A percentile compares a stretch with the other conserved stretches of the same genome.
Evolutionary conservation across 2,329 filamentous ascomycete genomes (phyloP).

Genomic region (Emericellopsis atlantica): DNA sequence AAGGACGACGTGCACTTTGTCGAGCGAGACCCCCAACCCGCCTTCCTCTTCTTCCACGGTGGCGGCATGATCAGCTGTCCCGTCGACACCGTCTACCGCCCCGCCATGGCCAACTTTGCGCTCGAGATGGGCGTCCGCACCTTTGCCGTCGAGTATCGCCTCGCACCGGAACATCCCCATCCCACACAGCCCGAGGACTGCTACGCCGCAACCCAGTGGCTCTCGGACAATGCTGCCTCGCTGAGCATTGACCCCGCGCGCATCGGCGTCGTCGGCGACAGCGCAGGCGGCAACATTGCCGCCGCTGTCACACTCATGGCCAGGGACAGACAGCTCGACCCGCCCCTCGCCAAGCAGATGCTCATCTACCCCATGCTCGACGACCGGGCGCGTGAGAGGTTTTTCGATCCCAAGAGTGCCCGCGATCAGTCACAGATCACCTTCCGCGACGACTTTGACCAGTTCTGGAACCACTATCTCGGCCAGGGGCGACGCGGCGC

Average conservation of each 20-base stretch:
- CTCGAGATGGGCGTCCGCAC: constrained; percentile 16
- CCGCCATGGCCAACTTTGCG: constrained; percentile 12
- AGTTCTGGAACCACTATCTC: background rate
- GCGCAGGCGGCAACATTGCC: constrained; percentile 9
- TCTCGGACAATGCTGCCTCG: constrained; percentile 8
- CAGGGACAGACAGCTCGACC: constrained; percentile 11
- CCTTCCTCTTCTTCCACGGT: constrained; percentile 24
- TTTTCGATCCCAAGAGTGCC: constrained; percentile 8
- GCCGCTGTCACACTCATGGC: constrained; percentile 24
- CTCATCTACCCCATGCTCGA: constrained; percentile 21
- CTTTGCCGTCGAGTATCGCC: constrained; percentile 25
- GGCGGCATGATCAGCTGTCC: constrained; percentile 23
- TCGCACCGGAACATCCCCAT: constrained; percentile 25
- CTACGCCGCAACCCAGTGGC: constrained; percentile 15
- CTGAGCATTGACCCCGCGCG: constrained; percentile 8
- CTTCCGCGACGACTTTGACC: constrained; percentile 10
- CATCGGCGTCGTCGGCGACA: constrained; percentile 10
- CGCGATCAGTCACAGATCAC: constrained; percentile 6
- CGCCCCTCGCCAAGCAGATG: constrained; percentile 17
- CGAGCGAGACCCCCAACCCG: constrained; percentile 7
- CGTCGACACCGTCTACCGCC: constrained; percentile 10
- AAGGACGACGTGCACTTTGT: background rate
- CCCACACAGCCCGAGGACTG: constrained; percentile 22
- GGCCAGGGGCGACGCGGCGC: no score
- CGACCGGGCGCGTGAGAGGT: constrained; percentile 8